These are phyloP conservation scores for Fusarium udum DNA, from an alignment of 2,329 filamentous ascomycete genomes.

Conservation along the genomic window DNA sequence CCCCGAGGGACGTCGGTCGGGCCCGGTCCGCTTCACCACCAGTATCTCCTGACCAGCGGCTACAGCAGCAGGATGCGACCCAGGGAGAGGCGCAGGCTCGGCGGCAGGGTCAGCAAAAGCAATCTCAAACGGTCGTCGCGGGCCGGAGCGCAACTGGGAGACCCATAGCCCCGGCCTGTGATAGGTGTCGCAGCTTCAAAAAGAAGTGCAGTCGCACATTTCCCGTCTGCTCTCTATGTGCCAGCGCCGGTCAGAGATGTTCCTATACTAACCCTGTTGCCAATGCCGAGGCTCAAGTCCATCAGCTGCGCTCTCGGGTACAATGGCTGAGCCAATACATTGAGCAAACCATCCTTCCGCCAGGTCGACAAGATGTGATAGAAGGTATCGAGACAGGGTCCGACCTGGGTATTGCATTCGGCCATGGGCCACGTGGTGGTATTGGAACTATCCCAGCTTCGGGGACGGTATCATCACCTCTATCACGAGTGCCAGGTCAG, in stretches of 20 bases:
- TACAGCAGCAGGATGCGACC: conserved; percentile 5
- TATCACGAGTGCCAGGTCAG: conserved; percentile 16
- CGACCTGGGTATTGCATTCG: conserved; percentile 38
- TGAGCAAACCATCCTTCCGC: conserved; percentile 45
- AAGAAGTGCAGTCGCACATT: conserved; percentile 57
- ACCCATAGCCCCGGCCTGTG: conserved; percentile 47
- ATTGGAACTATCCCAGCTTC: background rate
- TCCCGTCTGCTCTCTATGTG: conserved; percentile 53
- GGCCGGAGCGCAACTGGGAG: conserved; percentile 4
- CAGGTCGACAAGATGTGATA: conserved; percentile 39
- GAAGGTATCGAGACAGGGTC: conserved; percentile 51
- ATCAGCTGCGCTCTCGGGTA: conserved; percentile 52
- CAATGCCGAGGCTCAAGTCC: conserved; percentile 46
- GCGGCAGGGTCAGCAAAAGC: conserved; percentile 13
- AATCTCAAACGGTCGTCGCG: background rate
- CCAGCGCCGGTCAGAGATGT: conserved; percentile 52
- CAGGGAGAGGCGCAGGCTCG: conserved; percentile 35
- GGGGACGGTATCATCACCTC: conserved; percentile 20
- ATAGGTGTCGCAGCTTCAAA: conserved; percentile 56
- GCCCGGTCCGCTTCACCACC: conserved; percentile 44
- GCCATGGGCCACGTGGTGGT: background rate
- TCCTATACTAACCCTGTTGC: conserved; percentile 47
- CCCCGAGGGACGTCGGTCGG: conserved; percentile 38
- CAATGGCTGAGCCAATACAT: conserved; percentile 53
- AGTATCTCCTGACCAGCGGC: conserved; percentile 27